Evolutionary conservation across 345 rosid genomes (phyloP).

Genomic region (Camelina neglecta): DNA sequence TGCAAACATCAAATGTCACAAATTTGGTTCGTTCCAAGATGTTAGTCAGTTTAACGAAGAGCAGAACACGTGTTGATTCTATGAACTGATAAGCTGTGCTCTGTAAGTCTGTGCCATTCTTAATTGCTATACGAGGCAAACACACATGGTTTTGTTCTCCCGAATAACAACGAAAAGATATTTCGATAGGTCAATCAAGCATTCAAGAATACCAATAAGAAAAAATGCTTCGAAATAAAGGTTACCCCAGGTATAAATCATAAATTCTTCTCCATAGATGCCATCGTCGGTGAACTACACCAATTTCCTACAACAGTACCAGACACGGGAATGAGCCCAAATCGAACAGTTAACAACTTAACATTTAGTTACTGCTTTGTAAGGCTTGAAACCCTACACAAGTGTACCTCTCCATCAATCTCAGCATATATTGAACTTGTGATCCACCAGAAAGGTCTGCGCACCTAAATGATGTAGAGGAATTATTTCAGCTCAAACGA

Average conservation of each 20-base stretch:
- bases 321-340: constrained; percentile 24
- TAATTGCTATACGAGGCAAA: not conserved
- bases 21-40: constrained; percentile 2
- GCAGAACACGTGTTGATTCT: not conserved
- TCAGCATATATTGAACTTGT: constrained; percentile 95
- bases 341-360: not conserved
- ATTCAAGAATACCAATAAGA: not conserved
- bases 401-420: constrained; percentile 79
- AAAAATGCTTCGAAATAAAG: not conserved
- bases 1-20: constrained; percentile 37
- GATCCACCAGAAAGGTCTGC: constrained; percentile 97
- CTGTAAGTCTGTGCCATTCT: not conserved
- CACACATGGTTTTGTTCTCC: not conserved
- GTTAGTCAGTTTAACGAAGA: constrained; percentile 5
- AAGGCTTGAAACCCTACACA: constrained; percentile 11
- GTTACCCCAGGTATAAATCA: constrained; percentile 92
- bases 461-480: constrained; percentile 62
- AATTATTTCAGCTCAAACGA: constrained; percentile 41
- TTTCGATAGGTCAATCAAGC: constrained; percentile 4
- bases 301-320: constrained; percentile 64
- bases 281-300: constrained; percentile 96
- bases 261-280: constrained; percentile 97
- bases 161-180: not conserved
- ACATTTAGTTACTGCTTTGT: not conserved
- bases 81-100: constrained; percentile 8